Base-by-base conservation (phyloP, 2,329 filamentous ascomycete genomes). In the Thelonectria discophora region DNA sequence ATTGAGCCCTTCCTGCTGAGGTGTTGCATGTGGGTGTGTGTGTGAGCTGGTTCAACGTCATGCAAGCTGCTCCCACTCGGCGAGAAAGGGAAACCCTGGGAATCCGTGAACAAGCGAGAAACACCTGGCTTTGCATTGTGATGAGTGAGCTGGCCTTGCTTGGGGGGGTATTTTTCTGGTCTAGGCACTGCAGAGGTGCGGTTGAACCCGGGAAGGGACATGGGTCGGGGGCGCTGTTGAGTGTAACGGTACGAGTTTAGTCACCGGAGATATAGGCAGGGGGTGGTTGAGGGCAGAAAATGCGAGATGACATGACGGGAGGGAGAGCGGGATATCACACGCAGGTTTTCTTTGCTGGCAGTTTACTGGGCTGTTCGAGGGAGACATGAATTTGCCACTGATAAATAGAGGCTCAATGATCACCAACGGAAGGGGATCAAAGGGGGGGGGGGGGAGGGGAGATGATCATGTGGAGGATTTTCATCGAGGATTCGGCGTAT, bases 211-310 rank as follows among this genome's bases (percentile, higher is more conserved):
- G 46, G 17, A 21, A n/a, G n/a, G 32, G 58, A 61, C 58, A 47
- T 56, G 58, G 58, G 52, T 48, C 48, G 20, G 58, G 43, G 47
- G 47, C 24, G 24, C 24, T 24, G 24, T 24, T 32, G 58, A 56
- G 53, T 53, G 53, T 27, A 40, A 61, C 58, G 47, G 58, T 40
- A 18, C 27, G 47, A 30, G 20, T 27, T 45, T 61, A 55, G 48
- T 34, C 58, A 55, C 58, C 58, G 53, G 53, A 32, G 53, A 27
- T 61, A 61, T 61, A 47, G 48, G 42, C 58, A 61, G 53, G 58
- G 54, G 47, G 43, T 20, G 17, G 37, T n/a, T n/a, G n/a, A n/a
- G n/a, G n/a, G n/a, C n/a, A n/a, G n/a, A n/a, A 50, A 39, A 54
- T 39, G 52, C 47, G 42, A 51, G 24, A 30, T 51, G 58, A 55